Evolutionary conservation across 257 asterid genomes (phyloP).

Genomic region (Lantana camara): DNA sequence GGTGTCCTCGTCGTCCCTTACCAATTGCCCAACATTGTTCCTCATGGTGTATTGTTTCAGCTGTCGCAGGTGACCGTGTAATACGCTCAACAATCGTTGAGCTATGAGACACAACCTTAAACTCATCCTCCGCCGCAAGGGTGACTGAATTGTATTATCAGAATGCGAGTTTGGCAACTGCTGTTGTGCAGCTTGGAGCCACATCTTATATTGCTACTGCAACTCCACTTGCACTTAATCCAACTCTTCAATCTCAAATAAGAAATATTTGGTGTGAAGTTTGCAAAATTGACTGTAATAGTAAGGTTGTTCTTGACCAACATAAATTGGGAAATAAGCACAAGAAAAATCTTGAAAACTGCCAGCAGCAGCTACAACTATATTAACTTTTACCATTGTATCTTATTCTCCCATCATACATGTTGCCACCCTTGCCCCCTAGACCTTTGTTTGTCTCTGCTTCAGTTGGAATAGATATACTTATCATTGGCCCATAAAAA

Average conservation of each 20-base stretch:
- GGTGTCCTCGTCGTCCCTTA: neutral
- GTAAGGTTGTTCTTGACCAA: slow-evolving; percentile 56
- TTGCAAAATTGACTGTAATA: slow-evolving; percentile 64
- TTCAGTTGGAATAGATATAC: slow-evolving; percentile 23
- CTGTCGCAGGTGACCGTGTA: slow-evolving; percentile 21
- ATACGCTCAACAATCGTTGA: slow-evolving; percentile 32
- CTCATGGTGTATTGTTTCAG: too few relatives aligned
- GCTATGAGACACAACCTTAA: slow-evolving; percentile 30
- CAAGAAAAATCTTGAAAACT: slow-evolving; percentile 54
- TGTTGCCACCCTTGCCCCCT: too few relatives aligned
- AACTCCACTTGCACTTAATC: slow-evolving; percentile 30
- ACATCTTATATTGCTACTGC: slow-evolving; percentile 18
- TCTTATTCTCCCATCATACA: slow-evolving; percentile 22
- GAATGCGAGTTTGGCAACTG: slow-evolving; percentile 33
- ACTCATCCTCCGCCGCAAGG: too few relatives aligned
- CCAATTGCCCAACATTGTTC: slow-evolving; percentile 29
- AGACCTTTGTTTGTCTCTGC: slow-evolving; percentile 18
- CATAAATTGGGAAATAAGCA: slow-evolving; percentile 74
- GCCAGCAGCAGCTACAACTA: slow-evolving; percentile 20
- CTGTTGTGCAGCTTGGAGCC: slow-evolving; percentile 33
- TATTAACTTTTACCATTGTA: slow-evolving; percentile 3
- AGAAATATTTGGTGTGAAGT: slow-evolving; percentile 52
- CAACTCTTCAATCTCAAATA: slow-evolving; percentile 30
- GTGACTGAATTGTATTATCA: slow-evolving; percentile 31
- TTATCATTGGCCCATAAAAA: slow-evolving; percentile 52